A percentile compares a stretch with the other conserved stretches of the same genome.
These are phyloP conservation scores for Trichoderma oligosporum DNA, from an alignment of 2,329 filamentous ascomycete species.

Conservation along the genomic window DNA sequence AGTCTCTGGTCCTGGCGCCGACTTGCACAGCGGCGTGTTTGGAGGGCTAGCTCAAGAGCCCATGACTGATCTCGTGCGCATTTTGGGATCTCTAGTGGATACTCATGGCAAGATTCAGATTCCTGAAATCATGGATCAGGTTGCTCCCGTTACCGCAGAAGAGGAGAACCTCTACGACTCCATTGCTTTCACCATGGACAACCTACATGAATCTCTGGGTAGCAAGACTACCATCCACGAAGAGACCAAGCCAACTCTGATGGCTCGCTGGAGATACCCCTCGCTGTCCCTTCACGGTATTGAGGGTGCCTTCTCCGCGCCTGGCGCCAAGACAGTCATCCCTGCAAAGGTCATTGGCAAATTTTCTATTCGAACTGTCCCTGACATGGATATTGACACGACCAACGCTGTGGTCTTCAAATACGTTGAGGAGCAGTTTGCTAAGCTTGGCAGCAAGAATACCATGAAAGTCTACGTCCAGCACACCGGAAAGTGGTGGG, in stretches of 20 bases:
- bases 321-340: conserved; percentile 97
- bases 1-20: conserved; percentile 84
- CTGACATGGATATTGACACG: conserved; percentile 89
- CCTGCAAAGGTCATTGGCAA: conserved; percentile 97
- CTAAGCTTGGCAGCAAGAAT: conserved; percentile 89
- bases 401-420: conserved; percentile 83
- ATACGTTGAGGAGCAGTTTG: conserved; percentile 79
- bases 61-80: conserved; percentile 88
- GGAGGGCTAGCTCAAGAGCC: conserved; percentile 95
- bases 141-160: conserved; percentile 80
- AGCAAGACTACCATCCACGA: conserved; percentile 82
- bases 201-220: conserved; percentile 86
- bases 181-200: conserved; percentile 95
- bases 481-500: conserved; percentile 98
- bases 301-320: conserved; percentile 89
- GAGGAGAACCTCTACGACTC: conserved; percentile 83
- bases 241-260: conserved; percentile 87
- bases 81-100: conserved; percentile 83
- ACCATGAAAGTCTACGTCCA: conserved; percentile 74
- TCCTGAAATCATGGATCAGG: conserved; percentile 88
- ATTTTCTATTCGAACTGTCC: conserved; percentile 96
- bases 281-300: conserved; percentile 92
- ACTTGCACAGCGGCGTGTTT: conserved; percentile 95
- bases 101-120: conserved; percentile 89
- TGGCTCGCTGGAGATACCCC: conserved; percentile 94